Conservation (phyloP, 805 yeast species). For the Pichia paraexigua region DNA sequence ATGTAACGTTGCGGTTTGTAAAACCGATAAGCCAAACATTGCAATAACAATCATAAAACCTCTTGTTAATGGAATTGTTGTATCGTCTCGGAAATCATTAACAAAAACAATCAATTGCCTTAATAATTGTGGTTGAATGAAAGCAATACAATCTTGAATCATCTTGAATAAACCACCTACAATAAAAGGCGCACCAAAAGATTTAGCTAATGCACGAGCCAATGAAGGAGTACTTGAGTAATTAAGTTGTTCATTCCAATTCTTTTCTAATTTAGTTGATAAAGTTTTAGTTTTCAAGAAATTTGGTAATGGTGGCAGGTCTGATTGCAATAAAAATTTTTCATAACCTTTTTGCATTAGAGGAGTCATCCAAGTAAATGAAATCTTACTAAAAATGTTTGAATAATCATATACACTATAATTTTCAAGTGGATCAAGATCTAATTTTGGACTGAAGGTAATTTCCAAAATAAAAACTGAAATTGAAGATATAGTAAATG, state of each 20-base stretch:
- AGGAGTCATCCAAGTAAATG: constrained; percentile 55
- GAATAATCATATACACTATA: constrained; percentile 39
- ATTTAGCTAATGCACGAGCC: constrained; percentile 43
- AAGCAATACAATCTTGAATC: constrained; percentile 71
- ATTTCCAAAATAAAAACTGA: constrained; percentile 39
- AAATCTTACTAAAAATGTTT: constrained; percentile 42
- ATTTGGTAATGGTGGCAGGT: constrained; percentile 73
- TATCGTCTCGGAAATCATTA: constrained; percentile 38
- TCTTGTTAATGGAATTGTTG: constrained; percentile 52
- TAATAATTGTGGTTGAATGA: constrained; percentile 80
- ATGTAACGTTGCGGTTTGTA: constrained; percentile 70
- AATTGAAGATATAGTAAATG: constrained; percentile 30
- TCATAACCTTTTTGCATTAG: constrained; percentile 46
- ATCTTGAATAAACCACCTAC: constrained; percentile 68
- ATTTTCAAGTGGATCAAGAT: constrained; percentile 28
- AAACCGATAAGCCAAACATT: constrained; percentile 69
- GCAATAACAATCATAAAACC: constrained; percentile 70
- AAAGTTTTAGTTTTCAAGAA: constrained; percentile 50
- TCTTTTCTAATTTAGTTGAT: constrained; percentile 39
- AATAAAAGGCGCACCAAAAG: constrained; percentile 68
- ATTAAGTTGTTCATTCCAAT: constrained; percentile 53
- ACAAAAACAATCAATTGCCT: constrained; percentile 56
- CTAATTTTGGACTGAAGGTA: constrained; percentile 30
- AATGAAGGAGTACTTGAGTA: constrained; percentile 26
- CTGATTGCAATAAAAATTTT: constrained; percentile 41